These are phyloP conservation scores for Bipolaris bicolor DNA, from an alignment of 2,329 filamentous ascomycete species.

Conservation along the genomic window DNA sequence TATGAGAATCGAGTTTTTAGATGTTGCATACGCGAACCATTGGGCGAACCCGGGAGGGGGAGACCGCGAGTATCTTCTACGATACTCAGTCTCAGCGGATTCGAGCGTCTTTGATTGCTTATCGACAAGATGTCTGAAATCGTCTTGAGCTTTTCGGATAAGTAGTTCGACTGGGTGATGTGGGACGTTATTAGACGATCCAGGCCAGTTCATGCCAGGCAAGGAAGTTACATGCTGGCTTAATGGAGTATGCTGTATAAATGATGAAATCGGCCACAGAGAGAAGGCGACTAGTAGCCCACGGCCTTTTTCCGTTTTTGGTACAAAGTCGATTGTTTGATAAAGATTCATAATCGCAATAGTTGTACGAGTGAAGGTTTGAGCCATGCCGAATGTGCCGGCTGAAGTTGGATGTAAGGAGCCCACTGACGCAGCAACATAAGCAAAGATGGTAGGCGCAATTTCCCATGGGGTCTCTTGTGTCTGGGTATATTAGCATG, in stretches of 20 bases:
- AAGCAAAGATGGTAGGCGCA: conserved; percentile 4
- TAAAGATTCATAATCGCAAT: not conserved
- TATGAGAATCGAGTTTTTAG: conserved; percentile 54
- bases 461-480: conserved; percentile 5
- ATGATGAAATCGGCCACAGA: conserved; percentile 1
- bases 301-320: not conserved
- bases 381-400: not conserved
- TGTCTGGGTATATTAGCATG: not conserved
- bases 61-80: conserved; percentile 50
- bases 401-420: not conserved
- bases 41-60: conserved; percentile 57
- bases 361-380: not conserved
- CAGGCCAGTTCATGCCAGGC: not conserved
- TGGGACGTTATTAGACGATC: not conserved
- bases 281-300: not conserved
- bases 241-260: not conserved
- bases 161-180: conserved; percentile 5
- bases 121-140: conserved; percentile 36
- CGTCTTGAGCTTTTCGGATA: not conserved
- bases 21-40: conserved; percentile 55
- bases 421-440: not conserved
- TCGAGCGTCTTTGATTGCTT: conserved; percentile 50
- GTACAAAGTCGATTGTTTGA: conserved; percentile 1
- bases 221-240: not conserved
- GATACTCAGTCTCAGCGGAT: conserved; percentile 49